Evolutionary conservation across 2,329 filamentous ascomycete genomes (phyloP), one percentile per base, ranked within the genome.

Genomic region (Colletotrichum caudatum): DNA sequence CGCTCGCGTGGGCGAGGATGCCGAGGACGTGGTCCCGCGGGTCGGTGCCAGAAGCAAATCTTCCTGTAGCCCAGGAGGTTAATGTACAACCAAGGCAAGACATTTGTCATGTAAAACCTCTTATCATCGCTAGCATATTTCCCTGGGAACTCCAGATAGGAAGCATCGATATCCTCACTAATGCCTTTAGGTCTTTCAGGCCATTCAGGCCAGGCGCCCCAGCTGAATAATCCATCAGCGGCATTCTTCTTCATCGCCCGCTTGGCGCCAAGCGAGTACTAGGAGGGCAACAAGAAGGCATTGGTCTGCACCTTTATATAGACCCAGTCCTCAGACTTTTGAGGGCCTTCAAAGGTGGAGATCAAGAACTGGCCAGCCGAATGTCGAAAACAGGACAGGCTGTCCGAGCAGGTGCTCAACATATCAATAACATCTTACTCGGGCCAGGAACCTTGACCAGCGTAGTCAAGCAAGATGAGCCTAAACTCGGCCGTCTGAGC

Each of bases 121-220:
- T 23, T 23, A 8, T 53, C 33, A 12, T 26, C 23, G 23, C 50
- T 53, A 8, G 50, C 26, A 2, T 53, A 26, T 53, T 29, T 53
- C 5, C 50, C 53, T 20, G 37, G 18, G 11, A 56, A 56, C 7
- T 56, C 33, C 3, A 56, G 33, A 3, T 37, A 56, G 6, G 53
- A 56, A 9, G 53, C 29, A 7, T 56, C 33, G 9, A 56, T 39
- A 11, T 39, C 20, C 53, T 33, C 20, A 7, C 33, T 84, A 67
- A 88, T 86, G 76, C 88, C 87, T 76, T 86, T 84, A 1, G 85
- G 83, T 75, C 89, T 87, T 26, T 86, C 86, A 0, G 81, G 79
- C 82, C 81, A 84, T 26, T 86, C 86, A 0, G 81, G 79, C 82
- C 81, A 84, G 16, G 76, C 78, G 9, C 76, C 76, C 81, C 79